Conservation (phyloP, 208 protist genomes). For the Crithidia expoeki region DNA sequence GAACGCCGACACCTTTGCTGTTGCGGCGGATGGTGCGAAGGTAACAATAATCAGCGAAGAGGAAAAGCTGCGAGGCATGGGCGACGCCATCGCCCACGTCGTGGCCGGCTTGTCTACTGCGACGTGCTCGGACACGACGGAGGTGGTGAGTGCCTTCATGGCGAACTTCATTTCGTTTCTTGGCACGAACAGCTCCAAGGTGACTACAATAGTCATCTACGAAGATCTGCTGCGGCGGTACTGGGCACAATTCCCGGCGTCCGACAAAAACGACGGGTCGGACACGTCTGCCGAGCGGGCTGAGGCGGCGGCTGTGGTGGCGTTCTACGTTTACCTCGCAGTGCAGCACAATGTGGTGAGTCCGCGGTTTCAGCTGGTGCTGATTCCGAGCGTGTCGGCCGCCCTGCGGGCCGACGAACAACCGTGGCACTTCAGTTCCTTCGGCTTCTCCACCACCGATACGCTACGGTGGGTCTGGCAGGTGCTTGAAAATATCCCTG, state of each 20-base stretch:
- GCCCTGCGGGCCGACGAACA: slow-evolving; percentile 8
- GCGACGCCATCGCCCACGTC: slow-evolving; percentile 14
- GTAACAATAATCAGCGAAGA: neutral
- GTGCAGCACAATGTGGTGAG: slow-evolving; percentile 36
- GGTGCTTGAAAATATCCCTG: slow-evolving; percentile 5
- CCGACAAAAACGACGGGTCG: neutral
- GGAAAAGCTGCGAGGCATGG: slow-evolving; percentile 13
- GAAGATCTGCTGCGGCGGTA: slow-evolving; percentile 48
- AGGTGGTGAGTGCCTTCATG: slow-evolving; percentile 28
- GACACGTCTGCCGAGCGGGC: neutral
- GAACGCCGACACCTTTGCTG: neutral
- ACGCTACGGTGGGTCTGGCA: slow-evolving; percentile 9
- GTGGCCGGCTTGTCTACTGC: slow-evolving; percentile 2
- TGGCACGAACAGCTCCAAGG: slow-evolving; percentile 35
- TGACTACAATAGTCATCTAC: slow-evolving; percentile 41
- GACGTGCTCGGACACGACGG: slow-evolving; percentile 3
- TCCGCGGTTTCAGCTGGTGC: slow-evolving; percentile 40
- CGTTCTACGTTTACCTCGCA: slow-evolving; percentile 40
- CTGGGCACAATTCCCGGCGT: slow-evolving; percentile 28
- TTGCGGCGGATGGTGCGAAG: neutral
- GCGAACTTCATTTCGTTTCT: slow-evolving; percentile 43
- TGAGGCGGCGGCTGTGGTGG: slow-evolving; percentile 43
- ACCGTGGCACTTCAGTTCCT: slow-evolving; percentile 6
- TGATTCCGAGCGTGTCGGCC: slow-evolving; percentile 33
- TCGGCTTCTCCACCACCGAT: slow-evolving; percentile 14